These are phyloP conservation scores for Solanum peruvianum DNA, from an alignment of 257 asterid genomes.

Conservation along the genomic window DNA sequence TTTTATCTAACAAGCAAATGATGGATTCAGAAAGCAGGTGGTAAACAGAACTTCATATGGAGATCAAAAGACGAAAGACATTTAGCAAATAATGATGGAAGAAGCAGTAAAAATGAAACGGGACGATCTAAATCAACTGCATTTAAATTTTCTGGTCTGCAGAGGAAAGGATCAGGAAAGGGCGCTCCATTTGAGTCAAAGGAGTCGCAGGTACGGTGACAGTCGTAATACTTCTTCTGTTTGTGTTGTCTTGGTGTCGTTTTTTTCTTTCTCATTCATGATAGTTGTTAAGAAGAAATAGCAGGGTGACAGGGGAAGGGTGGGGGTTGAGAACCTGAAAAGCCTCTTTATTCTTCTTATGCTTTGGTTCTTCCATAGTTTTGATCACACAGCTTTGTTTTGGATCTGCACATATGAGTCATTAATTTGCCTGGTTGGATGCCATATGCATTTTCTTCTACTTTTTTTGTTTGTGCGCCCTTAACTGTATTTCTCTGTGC, in stretches of 20 bases:
- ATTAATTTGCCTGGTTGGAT: background rate
- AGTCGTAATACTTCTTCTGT: background rate
- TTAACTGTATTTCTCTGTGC: background rate
- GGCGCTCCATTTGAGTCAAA: constrained; percentile 28
- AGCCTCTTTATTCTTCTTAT: no score
- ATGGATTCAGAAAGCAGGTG: constrained; percentile 16
- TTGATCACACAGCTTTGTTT: no score
- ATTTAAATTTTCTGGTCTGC: constrained; percentile 30
- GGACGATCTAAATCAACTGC: constrained; percentile 32
- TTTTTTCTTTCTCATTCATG: no score
- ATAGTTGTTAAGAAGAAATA: no score
- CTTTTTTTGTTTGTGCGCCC: background rate
- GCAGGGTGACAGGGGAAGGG: no score
- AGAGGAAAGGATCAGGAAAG: constrained; percentile 38
- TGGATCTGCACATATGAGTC: background rate
- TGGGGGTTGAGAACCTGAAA: no score
- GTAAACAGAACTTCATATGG: constrained; percentile 14
- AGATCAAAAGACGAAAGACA: constrained; percentile 15
- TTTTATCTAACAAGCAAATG: background rate
- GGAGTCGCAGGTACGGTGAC: constrained; percentile 41
- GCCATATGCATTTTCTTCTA: background rate
- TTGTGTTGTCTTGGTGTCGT: background rate
- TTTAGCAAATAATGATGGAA: constrained; percentile 23
- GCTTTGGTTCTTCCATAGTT: no score
- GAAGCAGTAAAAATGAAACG: constrained; percentile 17